Conservation (phyloP, 2,329 filamentous ascomycete genomes). For the Lasiodiplodia theobromae region DNA sequence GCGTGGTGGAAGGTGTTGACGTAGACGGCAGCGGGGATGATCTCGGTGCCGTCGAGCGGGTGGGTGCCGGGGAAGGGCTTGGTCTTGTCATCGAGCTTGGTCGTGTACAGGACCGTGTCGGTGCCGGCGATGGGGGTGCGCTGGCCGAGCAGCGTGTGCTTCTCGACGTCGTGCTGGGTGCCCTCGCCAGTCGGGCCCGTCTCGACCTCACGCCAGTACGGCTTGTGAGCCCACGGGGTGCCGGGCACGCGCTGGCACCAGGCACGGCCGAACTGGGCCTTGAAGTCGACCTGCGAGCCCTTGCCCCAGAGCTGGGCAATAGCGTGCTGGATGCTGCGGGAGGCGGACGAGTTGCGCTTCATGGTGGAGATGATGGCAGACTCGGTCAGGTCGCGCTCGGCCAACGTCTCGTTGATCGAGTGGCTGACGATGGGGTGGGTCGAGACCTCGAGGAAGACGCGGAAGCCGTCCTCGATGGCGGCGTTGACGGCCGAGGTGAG, state of each 20-base stretch:
- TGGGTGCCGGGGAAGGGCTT: conserved; percentile 54
- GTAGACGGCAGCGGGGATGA: conserved; percentile 52
- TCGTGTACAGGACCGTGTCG: conserved; percentile 38
- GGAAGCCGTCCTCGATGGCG: conserved; percentile 48
- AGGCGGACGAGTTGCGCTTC: conserved; percentile 37
- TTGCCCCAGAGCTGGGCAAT: conserved; percentile 41
- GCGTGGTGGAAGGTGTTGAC: conserved; percentile 52
- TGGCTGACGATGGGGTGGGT: conserved; percentile 52
- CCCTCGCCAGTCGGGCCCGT: conserved; percentile 14
- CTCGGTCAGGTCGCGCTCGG: conserved; percentile 43
- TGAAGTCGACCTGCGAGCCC: conserved; percentile 42
- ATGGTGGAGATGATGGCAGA: conserved; percentile 44
- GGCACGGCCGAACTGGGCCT: conserved; percentile 12
- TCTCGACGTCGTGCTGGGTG: conserved; percentile 42
- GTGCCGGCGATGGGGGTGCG: conserved; percentile 40
- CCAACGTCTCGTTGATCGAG: conserved; percentile 51
- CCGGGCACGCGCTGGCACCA: conserved; percentile 32
- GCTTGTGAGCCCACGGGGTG: conserved; percentile 40
- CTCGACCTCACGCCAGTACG: conserved; percentile 34
- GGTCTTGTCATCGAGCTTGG: conserved; percentile 44
- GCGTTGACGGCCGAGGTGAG: conserved; percentile 47
- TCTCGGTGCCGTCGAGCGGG: conserved; percentile 52
- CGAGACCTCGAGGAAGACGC: conserved; percentile 53
- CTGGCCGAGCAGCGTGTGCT: conserved; percentile 46
- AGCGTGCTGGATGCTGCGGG: conserved; percentile 39